Percentiles rank a stretch among this genome's conserved stretches.
phyloP scores from a whole-genome alignment of 108 stramenopile species.

The Nitzschia sp. region DNA sequence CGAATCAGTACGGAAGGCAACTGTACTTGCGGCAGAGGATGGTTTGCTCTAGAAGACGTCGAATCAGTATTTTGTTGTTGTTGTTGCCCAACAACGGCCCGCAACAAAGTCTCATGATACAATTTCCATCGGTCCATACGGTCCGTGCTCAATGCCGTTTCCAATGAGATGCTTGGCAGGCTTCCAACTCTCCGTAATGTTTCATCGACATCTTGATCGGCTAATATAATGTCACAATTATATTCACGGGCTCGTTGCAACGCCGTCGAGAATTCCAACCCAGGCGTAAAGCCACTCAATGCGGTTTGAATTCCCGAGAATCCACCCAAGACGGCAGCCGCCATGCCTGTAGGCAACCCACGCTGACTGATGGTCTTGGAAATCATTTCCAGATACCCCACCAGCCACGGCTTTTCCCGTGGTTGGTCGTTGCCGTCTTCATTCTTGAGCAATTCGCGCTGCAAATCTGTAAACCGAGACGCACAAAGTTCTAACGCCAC shows the following conservation, averaged over 20 bases:
- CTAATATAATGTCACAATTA: constrained; percentile 42
- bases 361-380: constrained; percentile 16
- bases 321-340: constrained; percentile 38
- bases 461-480: constrained; percentile 40
- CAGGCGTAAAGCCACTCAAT: constrained; percentile 44
- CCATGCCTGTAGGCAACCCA: constrained; percentile 40
- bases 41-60: background rate
- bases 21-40: constrained; percentile 26
- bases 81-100: constrained; percentile 3
- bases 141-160: constrained; percentile 4
- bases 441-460: constrained; percentile 4
- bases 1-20: constrained; percentile 29
- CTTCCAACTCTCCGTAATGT: constrained; percentile 37
- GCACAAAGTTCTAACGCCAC: constrained; percentile 48
- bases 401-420: constrained; percentile 10
- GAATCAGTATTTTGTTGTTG: background rate
- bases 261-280: constrained; percentile 49
- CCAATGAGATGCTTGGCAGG: constrained; percentile 25
- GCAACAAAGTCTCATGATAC: background rate
- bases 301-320: constrained; percentile 32
- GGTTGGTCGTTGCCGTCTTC: constrained; percentile 3
- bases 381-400: constrained; percentile 25
- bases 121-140: background rate
- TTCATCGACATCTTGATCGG: constrained; percentile 48
- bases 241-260: constrained; percentile 14